Percentiles rank a stretch among this genome's conserved stretches.
Conservation (phyloP, 371 early-diverging fungal species). For the Lichtheimia ornata region DNA sequence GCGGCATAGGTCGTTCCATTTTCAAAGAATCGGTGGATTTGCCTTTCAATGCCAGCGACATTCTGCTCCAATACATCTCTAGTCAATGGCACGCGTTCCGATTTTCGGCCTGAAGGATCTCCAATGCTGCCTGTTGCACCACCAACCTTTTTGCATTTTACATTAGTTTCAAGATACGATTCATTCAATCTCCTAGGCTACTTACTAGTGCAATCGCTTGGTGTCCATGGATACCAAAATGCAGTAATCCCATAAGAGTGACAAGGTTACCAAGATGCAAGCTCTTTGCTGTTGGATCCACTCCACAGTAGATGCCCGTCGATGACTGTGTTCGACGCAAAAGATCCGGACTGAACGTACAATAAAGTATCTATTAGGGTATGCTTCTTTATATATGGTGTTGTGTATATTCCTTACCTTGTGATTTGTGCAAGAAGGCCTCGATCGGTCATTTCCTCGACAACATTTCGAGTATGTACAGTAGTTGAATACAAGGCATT, state of each 20-base stretch:
- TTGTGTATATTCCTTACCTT: constrained; percentile 19
- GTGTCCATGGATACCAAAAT: constrained; percentile 87
- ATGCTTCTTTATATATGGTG: not conserved
- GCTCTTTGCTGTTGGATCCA: constrained; percentile 94
- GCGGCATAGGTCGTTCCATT: constrained; percentile 67
- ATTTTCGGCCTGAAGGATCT: constrained; percentile 87
- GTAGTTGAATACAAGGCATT: not conserved
- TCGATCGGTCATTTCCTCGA: constrained; percentile 37
- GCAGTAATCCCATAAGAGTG: constrained; percentile 80
- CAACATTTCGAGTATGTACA: constrained; percentile 23
- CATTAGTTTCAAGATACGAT: not conserved
- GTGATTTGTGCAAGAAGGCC: constrained; percentile 40
- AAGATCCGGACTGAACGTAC: constrained; percentile 49
- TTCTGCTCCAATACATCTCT: constrained; percentile 63
- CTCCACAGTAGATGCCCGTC: constrained; percentile 82
- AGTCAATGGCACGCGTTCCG: constrained; percentile 76
- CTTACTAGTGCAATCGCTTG: constrained; percentile 78
- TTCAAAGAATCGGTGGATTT: constrained; percentile 71
- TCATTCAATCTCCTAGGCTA: not conserved
- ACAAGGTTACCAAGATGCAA: constrained; percentile 92
- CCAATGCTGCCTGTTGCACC: constrained; percentile 95
- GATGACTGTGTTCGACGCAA: constrained; percentile 45
- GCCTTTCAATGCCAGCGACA: constrained; percentile 64
- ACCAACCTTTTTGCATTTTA: constrained; percentile 60
- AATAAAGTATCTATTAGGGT: not conserved